phyloP scores from a whole-genome alignment of 2,329 filamentous ascomycete species.

The Phoma herbarum region DNA sequence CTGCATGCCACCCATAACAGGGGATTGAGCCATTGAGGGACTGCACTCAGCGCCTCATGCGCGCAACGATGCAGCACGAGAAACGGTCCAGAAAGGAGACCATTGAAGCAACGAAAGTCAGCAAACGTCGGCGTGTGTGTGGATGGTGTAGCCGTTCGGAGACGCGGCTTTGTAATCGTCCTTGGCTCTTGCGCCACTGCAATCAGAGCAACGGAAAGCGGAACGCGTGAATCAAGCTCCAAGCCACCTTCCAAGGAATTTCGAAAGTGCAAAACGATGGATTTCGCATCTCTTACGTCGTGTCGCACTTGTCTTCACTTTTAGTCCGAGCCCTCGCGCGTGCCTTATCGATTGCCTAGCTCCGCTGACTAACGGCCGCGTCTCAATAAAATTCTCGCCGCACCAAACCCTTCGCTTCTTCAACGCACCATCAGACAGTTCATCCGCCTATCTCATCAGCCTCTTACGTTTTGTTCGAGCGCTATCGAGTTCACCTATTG shows the following conservation, averaged over 20 bases:
- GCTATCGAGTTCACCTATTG: constrained; percentile 44
- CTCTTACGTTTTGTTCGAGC: constrained; percentile 52
- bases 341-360: constrained; percentile 9
- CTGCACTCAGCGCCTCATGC: not conserved
- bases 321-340: constrained; percentile 6
- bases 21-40: constrained; percentile 1
- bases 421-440: constrained; percentile 54
- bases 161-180: constrained; percentile 4
- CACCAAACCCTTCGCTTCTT: constrained; percentile 24
- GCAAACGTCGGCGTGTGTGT: not conserved
- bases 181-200: not conserved
- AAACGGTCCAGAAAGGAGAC: not conserved
- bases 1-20: constrained; percentile 18
- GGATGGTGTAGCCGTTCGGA: not conserved
- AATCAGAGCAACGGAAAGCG: not conserved
- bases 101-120: not conserved
- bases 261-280: not conserved
- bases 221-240: not conserved
- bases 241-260: not conserved
- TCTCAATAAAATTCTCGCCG: constrained; percentile 34
- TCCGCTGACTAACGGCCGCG: constrained; percentile 9
- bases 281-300: not conserved
- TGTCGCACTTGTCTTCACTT: not conserved
- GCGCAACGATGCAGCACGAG: not conserved
- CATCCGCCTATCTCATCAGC: constrained; percentile 49